These are phyloP conservation scores for Cladosporium halotolerans DNA, from an alignment of 2,329 filamentous ascomycete species.

Conservation along the genomic window DNA sequence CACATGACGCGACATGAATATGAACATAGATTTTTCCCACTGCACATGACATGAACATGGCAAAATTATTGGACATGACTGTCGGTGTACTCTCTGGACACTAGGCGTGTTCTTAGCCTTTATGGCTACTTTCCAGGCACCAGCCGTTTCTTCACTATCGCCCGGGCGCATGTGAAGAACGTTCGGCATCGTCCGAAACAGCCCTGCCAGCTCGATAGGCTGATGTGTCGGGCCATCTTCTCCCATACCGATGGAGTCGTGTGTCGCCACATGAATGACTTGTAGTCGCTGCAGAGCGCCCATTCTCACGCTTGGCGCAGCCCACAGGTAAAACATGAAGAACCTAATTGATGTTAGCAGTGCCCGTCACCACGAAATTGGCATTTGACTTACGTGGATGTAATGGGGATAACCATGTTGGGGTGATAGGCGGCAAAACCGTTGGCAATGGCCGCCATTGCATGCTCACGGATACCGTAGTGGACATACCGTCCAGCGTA, in stretches of 20 bases:
- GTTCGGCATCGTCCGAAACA: constrained; percentile 35
- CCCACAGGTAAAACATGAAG: constrained; percentile 38
- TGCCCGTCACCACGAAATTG: constrained; percentile 5
- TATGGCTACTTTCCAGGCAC: constrained; percentile 38
- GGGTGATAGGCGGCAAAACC: constrained; percentile 33
- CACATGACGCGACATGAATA: no score
- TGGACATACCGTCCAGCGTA: constrained; percentile 48
- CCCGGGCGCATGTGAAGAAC: constrained; percentile 33
- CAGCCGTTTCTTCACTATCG: constrained; percentile 34
- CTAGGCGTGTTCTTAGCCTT: constrained; percentile 34
- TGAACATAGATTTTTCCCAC: no score
- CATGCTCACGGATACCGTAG: constrained; percentile 56
- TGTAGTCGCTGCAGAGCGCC: constrained; percentile 32
- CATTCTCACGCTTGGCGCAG: constrained; percentile 33
- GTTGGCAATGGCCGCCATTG: constrained; percentile 51
- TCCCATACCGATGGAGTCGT: constrained; percentile 33
- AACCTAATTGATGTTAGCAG: constrained; percentile 6
- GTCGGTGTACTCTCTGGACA: no score
- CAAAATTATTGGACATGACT: no score
- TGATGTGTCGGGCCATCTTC: constrained; percentile 36
- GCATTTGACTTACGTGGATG: constrained; percentile 34
- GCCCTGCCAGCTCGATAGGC: constrained; percentile 31
- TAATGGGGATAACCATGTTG: constrained; percentile 33
- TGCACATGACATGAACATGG: no score
- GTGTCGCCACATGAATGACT: constrained; percentile 34